Evolutionary conservation across 805 yeast species (phyloP), one percentile per base, ranked within the genome.

Genomic region (Saturnispora diversa): DNA sequence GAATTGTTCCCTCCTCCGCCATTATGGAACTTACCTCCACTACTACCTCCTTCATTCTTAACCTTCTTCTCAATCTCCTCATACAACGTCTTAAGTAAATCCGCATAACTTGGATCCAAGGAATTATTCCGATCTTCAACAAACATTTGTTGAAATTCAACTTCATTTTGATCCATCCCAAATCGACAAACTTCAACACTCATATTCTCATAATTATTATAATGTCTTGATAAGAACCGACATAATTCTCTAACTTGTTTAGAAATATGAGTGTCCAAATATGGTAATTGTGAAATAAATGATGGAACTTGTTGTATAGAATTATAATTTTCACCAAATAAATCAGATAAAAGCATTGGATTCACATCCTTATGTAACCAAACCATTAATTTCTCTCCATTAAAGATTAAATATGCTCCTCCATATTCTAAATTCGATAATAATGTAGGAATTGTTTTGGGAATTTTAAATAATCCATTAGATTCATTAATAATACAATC

Each of bases 391-490:
- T 62, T 53, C 17, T 64, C 65, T 15, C 94, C 90, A 51, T 84
- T 75, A 64, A 83, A 87, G 16, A 82, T 60, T 35, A 92, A 55
- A 58, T 83, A 86, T 7, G 84, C 87, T 6, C 95, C 94, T 31
- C 86, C 85, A 39, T 71, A 66, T 44, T 76, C 63, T 40, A 74
- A 52, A 30, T 58, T 52, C 32, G 63, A 40, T 12, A 65, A 53
- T 17, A 72, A 49, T 47, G 74, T 74, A 26, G 69, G 72, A 24
- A 64, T 60, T 50, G 62, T 70, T 47, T 47, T 62, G 3, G 81
- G 94, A 48, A 69, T 51, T n/a, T 51, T 59, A 56, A 75, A 72
- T 45, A 59, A 51, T 40, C 55, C 71, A 49, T 48, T 58, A 51
- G 65, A 60, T 34, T 61, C 60, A 47, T 72, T 73, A 21, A 54